phyloP scores from a whole-genome alignment of 2,329 filamentous ascomycete genomes.

The Sporothrix protearum region DNA sequence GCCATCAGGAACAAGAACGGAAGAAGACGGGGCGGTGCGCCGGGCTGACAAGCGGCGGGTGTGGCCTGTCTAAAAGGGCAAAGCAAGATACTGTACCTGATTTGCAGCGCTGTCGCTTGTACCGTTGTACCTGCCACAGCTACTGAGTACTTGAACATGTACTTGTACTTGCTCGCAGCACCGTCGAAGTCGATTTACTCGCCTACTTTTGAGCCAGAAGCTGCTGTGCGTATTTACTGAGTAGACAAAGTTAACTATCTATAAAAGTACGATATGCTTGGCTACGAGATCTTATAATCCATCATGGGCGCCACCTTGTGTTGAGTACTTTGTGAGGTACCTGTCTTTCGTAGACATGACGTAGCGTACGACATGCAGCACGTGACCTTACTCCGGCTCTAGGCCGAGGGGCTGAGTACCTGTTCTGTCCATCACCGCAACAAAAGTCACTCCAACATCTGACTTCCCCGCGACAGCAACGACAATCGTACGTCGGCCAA shows the following conservation, averaged over 20 bases:
- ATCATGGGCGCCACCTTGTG: not conserved
- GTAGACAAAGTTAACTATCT: too few species aligned
- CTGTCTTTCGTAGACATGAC: not conserved
- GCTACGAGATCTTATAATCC: too few species aligned
- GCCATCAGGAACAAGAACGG: not conserved
- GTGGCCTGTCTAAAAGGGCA: not conserved
- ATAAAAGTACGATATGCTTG: too few species aligned
- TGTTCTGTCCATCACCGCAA: not conserved
- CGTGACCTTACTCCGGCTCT: not conserved
- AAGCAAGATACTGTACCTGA: constrained; percentile 1
- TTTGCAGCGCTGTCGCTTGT: not conserved
- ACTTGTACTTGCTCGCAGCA: too few species aligned
- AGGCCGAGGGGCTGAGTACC: not conserved
- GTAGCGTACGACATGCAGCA: not conserved
- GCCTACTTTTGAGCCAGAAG: too few species aligned
- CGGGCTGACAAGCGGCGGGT: not conserved
- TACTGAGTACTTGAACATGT: too few species aligned
- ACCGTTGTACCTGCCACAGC: not conserved
- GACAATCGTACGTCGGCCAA: not conserved
- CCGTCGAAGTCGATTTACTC: too few species aligned
- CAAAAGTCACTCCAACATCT: not conserved
- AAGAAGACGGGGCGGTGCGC: constrained; percentile 6
- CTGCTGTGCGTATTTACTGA: too few species aligned
- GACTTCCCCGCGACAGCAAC: not conserved
- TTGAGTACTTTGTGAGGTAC: not conserved